Conservation (phyloP, 2,329 filamentous ascomycete species). For the Daldinia sp. region DNA sequence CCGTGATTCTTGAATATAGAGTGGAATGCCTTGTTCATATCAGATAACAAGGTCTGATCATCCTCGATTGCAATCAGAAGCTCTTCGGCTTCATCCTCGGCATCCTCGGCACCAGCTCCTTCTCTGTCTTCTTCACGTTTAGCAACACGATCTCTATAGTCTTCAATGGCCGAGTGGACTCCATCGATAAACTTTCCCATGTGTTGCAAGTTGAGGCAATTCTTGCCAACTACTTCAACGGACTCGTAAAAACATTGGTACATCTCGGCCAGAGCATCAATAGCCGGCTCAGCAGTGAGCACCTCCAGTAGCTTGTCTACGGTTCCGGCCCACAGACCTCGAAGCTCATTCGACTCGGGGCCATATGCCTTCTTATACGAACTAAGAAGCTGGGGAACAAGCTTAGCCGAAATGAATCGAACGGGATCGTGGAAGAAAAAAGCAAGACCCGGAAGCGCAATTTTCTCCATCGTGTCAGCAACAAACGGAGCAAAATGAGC, state of each 20-base stretch:
- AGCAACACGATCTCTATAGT: constrained; percentile 88
- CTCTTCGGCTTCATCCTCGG: constrained; percentile 88
- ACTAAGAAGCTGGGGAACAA: constrained; percentile 90
- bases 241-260: constrained; percentile 99
- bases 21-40: constrained; percentile 99
- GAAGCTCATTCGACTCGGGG: constrained; percentile 78
- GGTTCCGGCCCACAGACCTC: constrained; percentile 83
- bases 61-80: constrained; percentile 92
- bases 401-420: constrained; percentile 91
- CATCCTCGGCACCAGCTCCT: constrained; percentile 78
- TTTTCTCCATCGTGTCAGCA: constrained; percentile 92
- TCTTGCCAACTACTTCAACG: constrained; percentile 89
- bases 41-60: constrained; percentile 92
- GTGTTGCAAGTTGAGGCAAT: constrained; percentile 78
- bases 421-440: constrained; percentile 99
- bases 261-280: constrained; percentile 97
- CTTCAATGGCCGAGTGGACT: constrained; percentile 84
- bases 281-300: constrained; percentile 89
- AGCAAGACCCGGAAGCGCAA: constrained; percentile 88
- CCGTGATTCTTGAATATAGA: constrained; percentile 98
- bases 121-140: constrained; percentile 84
- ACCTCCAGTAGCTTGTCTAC: constrained; percentile 94
- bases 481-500: constrained; percentile 92
- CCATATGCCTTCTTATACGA: constrained; percentile 95
- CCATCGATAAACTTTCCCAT: constrained; percentile 89